Evolutionary conservation across 352 stramenopile genomes (phyloP).

Genomic region (Salisapilia sapeloensis): DNA sequence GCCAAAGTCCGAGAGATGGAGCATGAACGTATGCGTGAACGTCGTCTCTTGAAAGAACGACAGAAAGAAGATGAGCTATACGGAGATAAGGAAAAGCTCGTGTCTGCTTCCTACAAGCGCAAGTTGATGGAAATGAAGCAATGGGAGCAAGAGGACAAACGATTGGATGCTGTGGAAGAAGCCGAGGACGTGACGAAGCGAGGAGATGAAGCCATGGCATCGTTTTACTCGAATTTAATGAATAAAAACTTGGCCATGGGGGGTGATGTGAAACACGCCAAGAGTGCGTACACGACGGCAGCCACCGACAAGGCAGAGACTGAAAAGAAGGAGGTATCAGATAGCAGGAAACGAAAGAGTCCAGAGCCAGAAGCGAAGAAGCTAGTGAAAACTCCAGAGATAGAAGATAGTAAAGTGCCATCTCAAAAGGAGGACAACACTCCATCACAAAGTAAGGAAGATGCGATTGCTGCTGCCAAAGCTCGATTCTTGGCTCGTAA

Average conservation of each 20-base stretch:
- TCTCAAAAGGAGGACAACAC: slow-evolving; percentile 2
- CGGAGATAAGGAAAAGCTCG: slow-evolving; percentile 81
- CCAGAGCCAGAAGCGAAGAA: slow-evolving; percentile 1
- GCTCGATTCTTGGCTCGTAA: slow-evolving; percentile 80
- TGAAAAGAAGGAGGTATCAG: slow-evolving; percentile 3
- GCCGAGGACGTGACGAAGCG: slow-evolving; percentile 64
- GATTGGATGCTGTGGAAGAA: slow-evolving; percentile 42
- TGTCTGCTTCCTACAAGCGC: slow-evolving; percentile 84
- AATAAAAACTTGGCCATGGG: slow-evolving; percentile 89
- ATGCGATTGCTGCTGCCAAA: slow-evolving; percentile 55
- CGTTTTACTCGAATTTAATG: slow-evolving; percentile 83
- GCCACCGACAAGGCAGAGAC: slow-evolving; percentile 3
- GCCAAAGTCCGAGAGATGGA: slow-evolving; percentile 83
- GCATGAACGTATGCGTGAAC: slow-evolving; percentile 77
- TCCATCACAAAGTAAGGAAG: slow-evolving; percentile 26
- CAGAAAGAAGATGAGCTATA: slow-evolving; percentile 66
- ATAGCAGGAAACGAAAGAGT: slow-evolving; percentile 7
- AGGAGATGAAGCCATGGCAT: slow-evolving; percentile 51
- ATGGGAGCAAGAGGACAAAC: slow-evolving; percentile 71
- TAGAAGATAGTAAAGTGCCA: neutral
- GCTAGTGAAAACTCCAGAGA: neutral
- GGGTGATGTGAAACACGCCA: slow-evolving; percentile 38
- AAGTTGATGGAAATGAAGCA: slow-evolving; percentile 82
- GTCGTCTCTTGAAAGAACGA: slow-evolving; percentile 69
- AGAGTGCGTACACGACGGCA: slow-evolving; percentile 75